These are phyloP conservation scores for Hymenoscyphus occultus DNA, from an alignment of 2,329 filamentous ascomycete species.

Conservation along the genomic window DNA sequence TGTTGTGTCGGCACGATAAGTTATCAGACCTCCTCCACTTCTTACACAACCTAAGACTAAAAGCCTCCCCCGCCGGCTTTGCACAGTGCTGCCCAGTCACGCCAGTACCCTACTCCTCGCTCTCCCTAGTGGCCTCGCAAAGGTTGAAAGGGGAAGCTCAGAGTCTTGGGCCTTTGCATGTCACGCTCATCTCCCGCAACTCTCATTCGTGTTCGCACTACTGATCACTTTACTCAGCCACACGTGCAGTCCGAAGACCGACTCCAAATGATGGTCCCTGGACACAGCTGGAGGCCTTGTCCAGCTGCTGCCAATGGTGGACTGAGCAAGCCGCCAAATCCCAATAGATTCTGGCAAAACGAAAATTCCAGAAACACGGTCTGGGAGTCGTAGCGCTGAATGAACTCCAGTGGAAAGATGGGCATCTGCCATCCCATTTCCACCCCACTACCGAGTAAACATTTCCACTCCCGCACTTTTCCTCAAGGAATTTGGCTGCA, in stretches of 20 bases:
- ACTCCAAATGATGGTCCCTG: neutral
- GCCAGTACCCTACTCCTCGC: too few species aligned
- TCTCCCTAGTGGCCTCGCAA: too few species aligned
- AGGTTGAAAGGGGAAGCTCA: too few species aligned
- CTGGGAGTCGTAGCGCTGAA: neutral
- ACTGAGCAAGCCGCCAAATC: neutral
- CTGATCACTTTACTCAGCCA: neutral
- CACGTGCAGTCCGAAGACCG: neutral
- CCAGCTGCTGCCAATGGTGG: neutral
- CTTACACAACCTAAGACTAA: neutral
- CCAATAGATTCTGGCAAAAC: neutral
- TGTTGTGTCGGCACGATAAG: neutral
- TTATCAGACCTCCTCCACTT: neutral
- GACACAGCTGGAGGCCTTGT: neutral
- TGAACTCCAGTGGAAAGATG: neutral
- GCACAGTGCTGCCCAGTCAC: too few species aligned
- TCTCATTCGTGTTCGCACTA: neutral
- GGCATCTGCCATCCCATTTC: neutral
- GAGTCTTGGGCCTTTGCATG: neutral
- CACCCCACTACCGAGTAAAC: too few species aligned
- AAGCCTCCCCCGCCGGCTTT: too few species aligned
- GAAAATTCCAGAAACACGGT: neutral
- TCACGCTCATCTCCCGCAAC: neutral
- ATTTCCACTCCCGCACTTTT: too few species aligned
- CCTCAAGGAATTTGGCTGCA: neutral